Evolutionary conservation across 371 early-diverging fungal genomes (phyloP).

Genomic region (Mortierella sp.): DNA sequence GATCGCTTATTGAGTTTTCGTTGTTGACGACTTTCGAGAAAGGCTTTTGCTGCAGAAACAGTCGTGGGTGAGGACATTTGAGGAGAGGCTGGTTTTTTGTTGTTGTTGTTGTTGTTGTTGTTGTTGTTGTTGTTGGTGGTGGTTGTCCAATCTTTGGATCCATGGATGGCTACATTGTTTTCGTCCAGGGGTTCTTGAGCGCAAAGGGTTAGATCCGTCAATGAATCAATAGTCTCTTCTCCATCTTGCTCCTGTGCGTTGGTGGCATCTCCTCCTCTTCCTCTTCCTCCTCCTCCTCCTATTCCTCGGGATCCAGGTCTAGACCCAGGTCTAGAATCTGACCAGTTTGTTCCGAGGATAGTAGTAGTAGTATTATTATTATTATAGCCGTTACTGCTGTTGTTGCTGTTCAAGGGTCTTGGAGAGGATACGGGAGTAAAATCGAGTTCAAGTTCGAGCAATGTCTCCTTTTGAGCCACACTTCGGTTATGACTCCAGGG

Average conservation of each 20-base stretch:
- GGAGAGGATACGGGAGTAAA: constrained; percentile 44
- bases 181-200: neutral
- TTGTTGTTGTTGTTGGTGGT: neutral
- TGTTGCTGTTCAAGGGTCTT: neutral
- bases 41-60: too few species aligned
- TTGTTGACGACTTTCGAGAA: too few species aligned
- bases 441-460: constrained; percentile 43
- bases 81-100: too few species aligned
- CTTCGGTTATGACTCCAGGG: constrained; percentile 49
- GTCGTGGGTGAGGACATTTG: too few species aligned
- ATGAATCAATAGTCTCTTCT: neutral
- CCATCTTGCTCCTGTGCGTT: neutral
- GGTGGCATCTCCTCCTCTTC: too few species aligned
- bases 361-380: neutral
- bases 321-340: constrained; percentile 27
- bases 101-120: neutral
- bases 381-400: neutral
- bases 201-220: neutral
- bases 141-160: neutral
- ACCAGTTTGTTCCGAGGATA: neutral
- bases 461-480: constrained; percentile 35
- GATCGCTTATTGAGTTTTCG: neutral
- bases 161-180: neutral
- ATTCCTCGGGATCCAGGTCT: constrained; percentile 33
- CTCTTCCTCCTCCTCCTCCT: too few species aligned